Conservation (phyloP, 2,329 filamentous ascomycete genomes). For the Colletotrichum cordylinicola region DNA sequence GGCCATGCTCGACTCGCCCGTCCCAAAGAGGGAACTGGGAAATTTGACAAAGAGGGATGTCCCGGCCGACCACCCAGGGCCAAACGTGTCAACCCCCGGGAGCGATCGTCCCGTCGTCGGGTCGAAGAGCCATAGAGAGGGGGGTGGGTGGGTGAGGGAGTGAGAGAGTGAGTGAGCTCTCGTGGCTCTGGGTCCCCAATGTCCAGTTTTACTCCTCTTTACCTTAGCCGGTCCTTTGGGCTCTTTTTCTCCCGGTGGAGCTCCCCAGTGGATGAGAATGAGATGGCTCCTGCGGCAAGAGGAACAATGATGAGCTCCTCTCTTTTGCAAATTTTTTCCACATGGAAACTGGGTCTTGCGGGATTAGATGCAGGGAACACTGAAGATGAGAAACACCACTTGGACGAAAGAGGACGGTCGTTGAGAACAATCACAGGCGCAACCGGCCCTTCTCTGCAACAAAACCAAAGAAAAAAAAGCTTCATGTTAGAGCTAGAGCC, state of each 20-base stretch:
- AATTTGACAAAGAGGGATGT: constrained; percentile 7
- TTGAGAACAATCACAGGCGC: neutral
- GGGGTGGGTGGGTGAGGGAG: neutral
- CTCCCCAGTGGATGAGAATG: neutral
- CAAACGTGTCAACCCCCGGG: constrained; percentile 13
- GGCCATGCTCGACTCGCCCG: neutral
- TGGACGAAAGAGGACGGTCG: neutral
- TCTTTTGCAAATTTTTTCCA: neutral
- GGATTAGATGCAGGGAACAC: neutral
- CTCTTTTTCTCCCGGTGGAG: neutral
- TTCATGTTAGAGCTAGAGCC: neutral
- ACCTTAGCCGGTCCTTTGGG: neutral
- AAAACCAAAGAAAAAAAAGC: neutral
- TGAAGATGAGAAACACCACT: neutral
- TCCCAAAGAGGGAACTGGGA: neutral
- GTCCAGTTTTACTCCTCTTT: neutral
- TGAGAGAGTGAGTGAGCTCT: neutral
- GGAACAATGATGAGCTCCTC: neutral
- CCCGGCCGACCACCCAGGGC: neutral
- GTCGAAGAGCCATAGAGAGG: neutral
- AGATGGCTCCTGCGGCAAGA: neutral
- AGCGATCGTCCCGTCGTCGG: constrained; percentile 17
- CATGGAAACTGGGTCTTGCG: neutral
- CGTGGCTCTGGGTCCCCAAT: neutral
- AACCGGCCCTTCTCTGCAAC: neutral